These are phyloP conservation scores for Sodiomyces alkalinus DNA, from an alignment of 2,329 filamentous ascomycete species.

Conservation along the genomic window DNA sequence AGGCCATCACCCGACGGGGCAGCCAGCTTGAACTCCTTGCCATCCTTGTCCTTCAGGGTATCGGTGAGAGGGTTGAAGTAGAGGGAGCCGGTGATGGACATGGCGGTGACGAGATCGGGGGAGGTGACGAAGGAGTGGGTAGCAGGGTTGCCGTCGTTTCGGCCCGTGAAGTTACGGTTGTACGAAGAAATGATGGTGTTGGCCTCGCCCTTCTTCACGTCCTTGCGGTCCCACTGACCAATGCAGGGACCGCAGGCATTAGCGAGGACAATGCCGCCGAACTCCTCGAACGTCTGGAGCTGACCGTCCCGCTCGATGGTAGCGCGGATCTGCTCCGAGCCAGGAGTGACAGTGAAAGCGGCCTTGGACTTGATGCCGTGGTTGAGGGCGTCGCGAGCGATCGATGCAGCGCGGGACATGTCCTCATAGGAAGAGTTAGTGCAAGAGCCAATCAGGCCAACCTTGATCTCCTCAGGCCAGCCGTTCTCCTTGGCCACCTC, in stretches of 20 bases:
- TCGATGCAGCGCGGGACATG: conserved; percentile 85
- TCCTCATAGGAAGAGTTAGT: conserved; percentile 82
- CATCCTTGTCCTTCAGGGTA: conserved; percentile 83
- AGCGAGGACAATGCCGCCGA: conserved; percentile 84
- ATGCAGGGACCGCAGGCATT: conserved; percentile 92
- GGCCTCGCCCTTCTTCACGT: conserved; percentile 86
- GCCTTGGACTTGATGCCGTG: conserved; percentile 91
- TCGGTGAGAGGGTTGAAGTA: conserved; percentile 95
- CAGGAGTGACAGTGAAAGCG: conserved; percentile 87
- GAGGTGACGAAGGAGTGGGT: conserved; percentile 90
- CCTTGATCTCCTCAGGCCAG: conserved; percentile 95
- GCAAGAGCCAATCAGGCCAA: conserved; percentile 94
- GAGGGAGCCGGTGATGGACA: conserved; percentile 69
- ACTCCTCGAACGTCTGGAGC: conserved; percentile 88
- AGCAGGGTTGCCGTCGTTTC: conserved; percentile 90
- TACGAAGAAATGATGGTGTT: conserved; percentile 98
- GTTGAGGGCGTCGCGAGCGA: conserved; percentile 77
- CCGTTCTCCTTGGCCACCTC: conserved; percentile 85
- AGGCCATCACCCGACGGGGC: conserved; percentile 70
- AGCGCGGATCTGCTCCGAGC: conserved; percentile 91
- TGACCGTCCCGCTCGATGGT: conserved; percentile 86
- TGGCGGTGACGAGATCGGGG: conserved; percentile 74
- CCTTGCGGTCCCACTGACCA: conserved; percentile 86
- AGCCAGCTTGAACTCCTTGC: conserved; percentile 86
- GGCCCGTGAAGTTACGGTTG: conserved; percentile 99